These are phyloP conservation scores for Besnoitia besnoiti DNA, from an alignment of 169 alveolate genomes.

Conservation along the genomic window DNA sequence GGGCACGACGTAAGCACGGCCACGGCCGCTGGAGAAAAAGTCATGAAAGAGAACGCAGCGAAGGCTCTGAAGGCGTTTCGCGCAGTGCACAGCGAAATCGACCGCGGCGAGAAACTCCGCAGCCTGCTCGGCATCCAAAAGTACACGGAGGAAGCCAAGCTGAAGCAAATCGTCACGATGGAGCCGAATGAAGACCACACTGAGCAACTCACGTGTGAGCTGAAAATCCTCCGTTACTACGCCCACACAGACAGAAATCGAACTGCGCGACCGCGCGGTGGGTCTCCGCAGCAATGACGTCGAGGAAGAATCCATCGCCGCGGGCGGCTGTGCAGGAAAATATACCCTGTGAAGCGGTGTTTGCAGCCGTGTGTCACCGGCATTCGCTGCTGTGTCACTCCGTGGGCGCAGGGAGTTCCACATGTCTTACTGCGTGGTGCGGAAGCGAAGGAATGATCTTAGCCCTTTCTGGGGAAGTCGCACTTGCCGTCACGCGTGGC, in stretches of 20 bases:
- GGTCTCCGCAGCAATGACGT: too few relatives aligned
- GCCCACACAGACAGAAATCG: neutral
- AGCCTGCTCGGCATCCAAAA: conserved; percentile 11
- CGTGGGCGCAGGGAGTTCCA: too few relatives aligned
- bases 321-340: too few relatives aligned
- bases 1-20: neutral
- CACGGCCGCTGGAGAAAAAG: neutral
- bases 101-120: neutral
- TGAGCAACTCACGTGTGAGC: neutral
- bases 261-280: conserved; percentile 1
- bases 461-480: too few relatives aligned
- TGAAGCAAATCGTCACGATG: neutral
- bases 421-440: too few relatives aligned
- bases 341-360: too few relatives aligned
- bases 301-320: too few relatives aligned
- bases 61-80: conserved; percentile 13
- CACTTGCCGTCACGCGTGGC: too few relatives aligned
- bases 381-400: too few relatives aligned
- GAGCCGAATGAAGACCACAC: neutral
- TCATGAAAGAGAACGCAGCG: neutral
- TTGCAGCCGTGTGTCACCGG: too few relatives aligned
- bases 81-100: neutral
- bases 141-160: neutral
- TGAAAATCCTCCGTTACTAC: conserved; percentile 9
- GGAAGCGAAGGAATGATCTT: too few relatives aligned